Evolutionary conservation across 345 rosid genomes (phyloP).

Genomic region (Linum lewisii): DNA sequence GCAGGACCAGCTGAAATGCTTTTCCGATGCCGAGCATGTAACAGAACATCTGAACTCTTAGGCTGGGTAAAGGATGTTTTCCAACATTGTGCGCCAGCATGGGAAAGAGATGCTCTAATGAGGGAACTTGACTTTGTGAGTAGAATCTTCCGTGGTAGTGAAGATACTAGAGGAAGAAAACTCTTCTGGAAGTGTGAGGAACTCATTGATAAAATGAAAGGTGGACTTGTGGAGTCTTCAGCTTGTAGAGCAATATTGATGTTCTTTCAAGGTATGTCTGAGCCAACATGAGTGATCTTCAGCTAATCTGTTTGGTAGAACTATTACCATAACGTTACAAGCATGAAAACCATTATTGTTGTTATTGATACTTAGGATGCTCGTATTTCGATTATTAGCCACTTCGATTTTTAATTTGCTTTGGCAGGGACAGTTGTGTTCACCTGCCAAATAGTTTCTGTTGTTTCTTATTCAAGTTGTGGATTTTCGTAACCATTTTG

Average conservation of each 20-base stretch:
- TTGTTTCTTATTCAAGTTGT: not conserved
- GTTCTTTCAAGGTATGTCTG: constrained; percentile 73
- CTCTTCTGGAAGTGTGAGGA: constrained; percentile 90
- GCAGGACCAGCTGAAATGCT: constrained; percentile 75
- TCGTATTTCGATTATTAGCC: too few relatives aligned
- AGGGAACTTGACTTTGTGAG: constrained; percentile 89
- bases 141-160: constrained; percentile 78
- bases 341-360: not conserved
- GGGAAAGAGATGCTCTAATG: constrained; percentile 76
- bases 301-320: not conserved
- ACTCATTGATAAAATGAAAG: constrained; percentile 69
- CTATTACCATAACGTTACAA: not conserved
- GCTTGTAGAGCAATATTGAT: constrained; percentile 67
- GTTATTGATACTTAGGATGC: not conserved
- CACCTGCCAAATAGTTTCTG: not conserved
- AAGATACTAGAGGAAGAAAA: constrained; percentile 76
- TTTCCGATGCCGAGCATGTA: constrained; percentile 80
- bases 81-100: constrained; percentile 84
- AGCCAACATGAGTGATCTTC: not conserved
- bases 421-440: too few relatives aligned
- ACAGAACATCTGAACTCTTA: constrained; percentile 78
- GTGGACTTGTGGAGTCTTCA: constrained; percentile 55
- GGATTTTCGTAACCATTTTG: not conserved
- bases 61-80: constrained; percentile 99
- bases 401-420: too few relatives aligned